Evolutionary conservation across 2,329 filamentous ascomycete species (phyloP), one percentile per base, ranked within the genome.

Genomic region (Talaromyces sp.): DNA sequence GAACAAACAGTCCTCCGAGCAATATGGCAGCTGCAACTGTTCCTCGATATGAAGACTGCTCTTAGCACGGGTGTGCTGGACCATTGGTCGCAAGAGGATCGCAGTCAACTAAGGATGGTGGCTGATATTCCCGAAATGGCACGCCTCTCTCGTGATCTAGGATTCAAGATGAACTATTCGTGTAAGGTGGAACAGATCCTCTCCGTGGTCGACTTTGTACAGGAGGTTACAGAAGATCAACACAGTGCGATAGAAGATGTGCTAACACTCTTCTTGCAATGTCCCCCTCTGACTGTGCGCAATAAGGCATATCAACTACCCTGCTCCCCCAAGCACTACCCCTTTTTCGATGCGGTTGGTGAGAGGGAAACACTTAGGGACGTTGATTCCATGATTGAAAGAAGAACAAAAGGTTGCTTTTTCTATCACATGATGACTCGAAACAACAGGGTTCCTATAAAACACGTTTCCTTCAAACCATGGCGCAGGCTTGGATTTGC

Each of bases 401-500:
- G 5, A 2, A 43, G 17, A 22, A 25, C 60, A 19, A 19, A 29
- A 5, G 36, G 60, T 31, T 62, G 47, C 19, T 6, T 4, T 15
- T 62, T 54, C 34, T 62, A 54, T 34, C 17, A 3, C 1, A 7
- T 31, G 4, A 54, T 62, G 60, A 54, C 34, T 22, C 29, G n/a
- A 2, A 19, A 54, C 22, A 29, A 19, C 11, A 25, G 22, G 7
- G 22, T 17, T 25, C 29, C 59, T 2, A 8, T 62, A n/a, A 38
- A 40, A n/a, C 11, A 22, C 11, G 27, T 31, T 29, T 45, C 60
- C 29, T 62, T 62, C 47, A 36, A 62, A 15, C 47, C 60, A 54
- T 62, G 27, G 22, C 47, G 60, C 47, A 43, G 38, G 51, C 49
- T 62, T 31, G 47, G 47, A 31, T 62, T 62, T 29, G 60, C 34